Evolutionary conservation across 495 filamentous ascomycete genomes (phyloP), one percentile per base, ranked within the genome.

Genomic region (Pyrenopolyporus hunteri): DNA sequence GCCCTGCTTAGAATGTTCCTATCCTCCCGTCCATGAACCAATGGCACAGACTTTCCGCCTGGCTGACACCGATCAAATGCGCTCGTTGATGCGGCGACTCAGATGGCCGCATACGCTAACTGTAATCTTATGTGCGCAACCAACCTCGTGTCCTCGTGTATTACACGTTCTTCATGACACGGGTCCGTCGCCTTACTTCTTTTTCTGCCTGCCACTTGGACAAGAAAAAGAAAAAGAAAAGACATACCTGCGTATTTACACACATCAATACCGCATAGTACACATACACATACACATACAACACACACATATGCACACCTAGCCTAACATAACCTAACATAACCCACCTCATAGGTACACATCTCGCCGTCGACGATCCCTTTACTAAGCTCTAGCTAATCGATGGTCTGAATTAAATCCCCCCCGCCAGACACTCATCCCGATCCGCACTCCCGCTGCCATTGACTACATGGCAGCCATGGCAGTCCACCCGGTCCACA

Each of bases 141-240:
- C 52, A 22, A 58, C 53, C 57, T 57, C 58, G 53, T 57, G 57
- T 62, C 63, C 51, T 66, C 58, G 52, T 63, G 57, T 58, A 16
- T 33, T 50, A 40, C 46, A 48, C 26, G 33, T 53, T 58, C 37
- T 52, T 31, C 37, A 53, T 59, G 25, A 22, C 51, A 50, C 58
- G 50, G 47, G 37, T 53, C 23, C 25, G 39, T 39, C 13, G 33
- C 47, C 51, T 42, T 66, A n/a, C 31, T 52, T 53, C 8, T 28
- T 35, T 50, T 51, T 51, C 28, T 33, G 23, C 40, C 51, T 57
- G 40, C 58, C 28, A 57, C 55, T 26, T 47, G 50, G 13, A 37
- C 29, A 20, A 44, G 44, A 22, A 37, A 22, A n/a, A 35, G 16
- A 49, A 10, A 32, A 19, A 49, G 17, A 17, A 33, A 37, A 40